Base-by-base conservation (phyloP, 108 stramenopile species). In the Cyclotella sp. region DNA sequence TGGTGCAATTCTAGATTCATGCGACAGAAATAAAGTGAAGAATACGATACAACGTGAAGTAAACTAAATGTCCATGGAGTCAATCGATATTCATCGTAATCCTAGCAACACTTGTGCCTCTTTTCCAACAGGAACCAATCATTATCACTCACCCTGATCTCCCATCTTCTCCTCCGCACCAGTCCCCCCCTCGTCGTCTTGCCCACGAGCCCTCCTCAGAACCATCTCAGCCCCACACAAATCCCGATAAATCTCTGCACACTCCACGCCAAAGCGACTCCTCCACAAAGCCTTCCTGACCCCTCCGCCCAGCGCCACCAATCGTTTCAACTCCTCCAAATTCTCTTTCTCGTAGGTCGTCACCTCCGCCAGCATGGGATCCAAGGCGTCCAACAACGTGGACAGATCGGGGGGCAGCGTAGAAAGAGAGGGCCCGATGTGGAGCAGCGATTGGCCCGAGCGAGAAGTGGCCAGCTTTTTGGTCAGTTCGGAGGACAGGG, bases 331-430 rank as follows among this genome's bases (percentile, higher is more conserved):
- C 49, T 86, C 84, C 16, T 64, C 62, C 11, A 86, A 53, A 66
- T 84, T 78, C 41, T 80, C 55, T 27, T 46, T 65, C 34, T 93
- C 92, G 44, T 86, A 81, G 14, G 73, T 26, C 59, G 88, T 80
- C 27, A 88, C 89, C 11, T 85, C 72, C 0, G 66, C 62, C 22
- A 92, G 53, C 15, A 96, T 46, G 1, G 95, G 93, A 29, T 82
- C 77, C 16, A 96, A 81, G 19, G 87, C 84, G 60, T 86, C 85
- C 80, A 91, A 59, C 1, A 96, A 73, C 18, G 88, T 81, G 34
- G 90, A 82, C 51, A 96, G 59, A 72, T 96, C 95, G 8, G 95
- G 90, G 0, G 95, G 95, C 7, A 96, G 77, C 0, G 93, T 86
- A 15, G 84, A 86, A 14, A 96, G 71, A 28, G 81, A 82, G 9